Percentiles rank a stretch among this genome's conserved stretches.
Conservation (phyloP, 106 monocot genomes). For the Platanthera guangdongensis region DNA sequence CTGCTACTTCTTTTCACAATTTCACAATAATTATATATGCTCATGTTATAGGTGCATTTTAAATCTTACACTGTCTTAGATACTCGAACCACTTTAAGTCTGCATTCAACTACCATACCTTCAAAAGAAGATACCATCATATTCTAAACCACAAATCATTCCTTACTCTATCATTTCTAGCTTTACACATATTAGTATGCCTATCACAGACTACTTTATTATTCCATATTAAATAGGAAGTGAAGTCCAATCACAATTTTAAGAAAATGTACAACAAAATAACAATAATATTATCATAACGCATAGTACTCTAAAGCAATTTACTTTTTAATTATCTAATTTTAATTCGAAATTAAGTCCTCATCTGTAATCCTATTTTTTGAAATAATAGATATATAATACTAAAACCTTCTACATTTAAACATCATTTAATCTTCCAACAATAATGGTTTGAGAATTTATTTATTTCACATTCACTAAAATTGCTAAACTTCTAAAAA, state of each 20-base stretch:
- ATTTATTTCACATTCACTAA: background rate
- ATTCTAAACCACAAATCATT: background rate
- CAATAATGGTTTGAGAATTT: background rate
- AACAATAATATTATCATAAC: background rate
- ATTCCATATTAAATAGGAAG: too few species aligned
- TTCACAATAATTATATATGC: background rate
- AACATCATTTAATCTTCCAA: background rate
- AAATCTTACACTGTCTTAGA: background rate
- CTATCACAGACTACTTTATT: too few species aligned
- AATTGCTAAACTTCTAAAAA: background rate
- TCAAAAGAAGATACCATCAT: background rate
- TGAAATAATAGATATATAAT: background rate
- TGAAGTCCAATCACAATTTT: too few species aligned
- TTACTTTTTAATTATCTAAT: background rate
- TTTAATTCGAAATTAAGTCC: background rate
- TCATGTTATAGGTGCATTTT: background rate
- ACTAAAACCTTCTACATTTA: background rate
- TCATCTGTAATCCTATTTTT: background rate
- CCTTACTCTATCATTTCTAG: background rate
- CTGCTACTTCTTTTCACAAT: background rate
- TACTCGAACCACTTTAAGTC: background rate
- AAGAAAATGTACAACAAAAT: background rate
- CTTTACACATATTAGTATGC: background rate
- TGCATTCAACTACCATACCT: background rate
- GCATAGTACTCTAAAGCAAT: background rate